Base-by-base conservation (phyloP, 352 stramenopile species). In the Globisporangium canariense region DNA sequence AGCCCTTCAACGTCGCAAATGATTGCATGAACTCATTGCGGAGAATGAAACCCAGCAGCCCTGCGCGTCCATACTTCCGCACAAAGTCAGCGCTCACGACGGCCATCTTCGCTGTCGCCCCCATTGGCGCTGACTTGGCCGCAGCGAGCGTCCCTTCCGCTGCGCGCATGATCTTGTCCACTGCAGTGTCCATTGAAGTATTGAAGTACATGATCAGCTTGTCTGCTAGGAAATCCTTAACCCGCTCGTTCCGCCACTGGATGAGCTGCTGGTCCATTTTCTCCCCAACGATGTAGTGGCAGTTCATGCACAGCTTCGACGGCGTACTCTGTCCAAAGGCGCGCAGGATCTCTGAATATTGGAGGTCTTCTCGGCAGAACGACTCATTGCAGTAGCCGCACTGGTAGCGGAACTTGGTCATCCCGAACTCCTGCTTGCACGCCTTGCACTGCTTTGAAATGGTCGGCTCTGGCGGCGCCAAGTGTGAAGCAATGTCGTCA, bases 1-100 rank as follows among this genome's bases (percentile, higher is more conserved):
- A 53, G 0, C 79, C 82, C 61, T 93, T 93, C 40, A 96, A 58
- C 3, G 86, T 96, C n/a, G 83, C 70, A 60, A 94, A 94, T 0
- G 87, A 94, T 52, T 96, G 85, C 83, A 96, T 93, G 41, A 96
- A 94, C 52, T 96, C 85, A 62, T 96, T 94, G 8, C 86, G 83
- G 8, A 96, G 63, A 22, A 96, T 91, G 62, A 96, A 93, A 0
- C 87, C 87, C 45, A 94, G 64, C 22, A 96, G 69, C 2, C 87
- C 87, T 14, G 85, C 83, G 20, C 81, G 76, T 8, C 87, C 87
- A 36, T 96, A 94, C 60, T 93, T 96, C 14, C 83, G 80, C 53
- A 96, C 73, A 65, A 94, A 94, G 58, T 94, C 85, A 0, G 85
- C 87, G 58, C 87, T 94, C 36, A 94, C 85, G 10, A 96, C 87